Evolutionary conservation across 2,329 filamentous ascomycete species (phyloP).

Genomic region (Aspergillus tamarii): DNA sequence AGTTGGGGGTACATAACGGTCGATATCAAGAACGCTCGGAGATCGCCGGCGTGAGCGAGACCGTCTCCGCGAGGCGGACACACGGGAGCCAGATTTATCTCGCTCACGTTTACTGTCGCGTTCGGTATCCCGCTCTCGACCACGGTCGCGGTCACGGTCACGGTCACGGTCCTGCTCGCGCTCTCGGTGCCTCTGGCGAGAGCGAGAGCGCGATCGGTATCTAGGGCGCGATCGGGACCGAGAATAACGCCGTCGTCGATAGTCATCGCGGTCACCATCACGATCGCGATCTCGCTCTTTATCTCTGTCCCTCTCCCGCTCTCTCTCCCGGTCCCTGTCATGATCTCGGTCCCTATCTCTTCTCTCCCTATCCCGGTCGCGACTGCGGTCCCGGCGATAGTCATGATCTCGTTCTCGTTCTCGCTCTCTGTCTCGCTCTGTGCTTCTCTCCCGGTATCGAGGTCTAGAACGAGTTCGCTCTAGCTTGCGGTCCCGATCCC

Average conservation of each 20-base stretch:
- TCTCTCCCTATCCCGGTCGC: constrained; percentile 13
- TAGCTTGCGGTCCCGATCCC: constrained; percentile 29
- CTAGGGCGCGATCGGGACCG: constrained; percentile 20
- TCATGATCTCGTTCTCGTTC: constrained; percentile 6
- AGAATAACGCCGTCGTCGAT: constrained; percentile 25
- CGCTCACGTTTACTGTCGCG: constrained; percentile 18
- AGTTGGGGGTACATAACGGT: constrained; percentile 47
- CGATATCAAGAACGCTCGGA: constrained; percentile 43
- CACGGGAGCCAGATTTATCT: constrained; percentile 25
- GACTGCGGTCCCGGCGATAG: constrained; percentile 13
- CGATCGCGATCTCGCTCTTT: constrained; percentile 17
- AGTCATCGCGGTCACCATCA: constrained; percentile 19
- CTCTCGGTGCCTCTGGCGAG: constrained; percentile 12
- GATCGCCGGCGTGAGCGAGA: constrained; percentile 39
- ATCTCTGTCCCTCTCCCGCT: constrained; percentile 14
- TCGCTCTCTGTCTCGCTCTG: constrained; percentile 19
- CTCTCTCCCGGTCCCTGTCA: constrained; percentile 12
- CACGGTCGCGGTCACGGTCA: constrained; percentile 10
- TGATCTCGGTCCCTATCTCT: constrained; percentile 16
- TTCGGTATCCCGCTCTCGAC: constrained; percentile 20
- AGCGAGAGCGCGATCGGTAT: constrained; percentile 26
- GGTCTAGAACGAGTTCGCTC: constrained; percentile 18
- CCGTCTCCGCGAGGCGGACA: constrained; percentile 26
- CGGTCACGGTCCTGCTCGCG: constrained; percentile 13
- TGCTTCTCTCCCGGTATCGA: constrained; percentile 12